These are phyloP conservation scores for Bullera alba DNA, from an alignment of 768 basidiomycete genomes.

Conservation along the genomic window DNA sequence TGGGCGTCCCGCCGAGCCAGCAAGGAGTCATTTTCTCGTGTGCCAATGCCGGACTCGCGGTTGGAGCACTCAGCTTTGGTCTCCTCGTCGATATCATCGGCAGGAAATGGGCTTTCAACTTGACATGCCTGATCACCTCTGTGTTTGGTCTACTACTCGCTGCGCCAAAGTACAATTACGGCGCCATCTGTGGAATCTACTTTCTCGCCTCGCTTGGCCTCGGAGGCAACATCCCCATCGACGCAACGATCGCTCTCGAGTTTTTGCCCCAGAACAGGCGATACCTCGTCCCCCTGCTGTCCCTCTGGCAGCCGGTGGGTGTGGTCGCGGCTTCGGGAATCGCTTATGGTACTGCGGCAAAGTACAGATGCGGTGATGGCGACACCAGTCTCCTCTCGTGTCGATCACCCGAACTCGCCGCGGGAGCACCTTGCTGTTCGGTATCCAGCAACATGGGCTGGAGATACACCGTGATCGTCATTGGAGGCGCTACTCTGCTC, in stretches of 20 bases:
- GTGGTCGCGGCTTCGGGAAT: conserved; percentile 53
- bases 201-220: conserved; percentile 39
- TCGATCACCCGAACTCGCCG: conserved; percentile 12
- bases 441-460: conserved; percentile 57
- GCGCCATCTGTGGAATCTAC: conserved; percentile 45
- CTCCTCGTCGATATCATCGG: conserved; percentile 44
- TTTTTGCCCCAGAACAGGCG: conserved; percentile 34
- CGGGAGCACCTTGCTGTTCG: conserved; percentile 49
- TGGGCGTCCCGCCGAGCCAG: conserved; percentile 17
- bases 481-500: conserved; percentile 50
- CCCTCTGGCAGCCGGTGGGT: conserved; percentile 50
- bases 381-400: conserved; percentile 24
- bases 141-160: conserved; percentile 44
- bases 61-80: conserved; percentile 44
- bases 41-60: conserved; percentile 42
- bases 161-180: conserved; percentile 46
- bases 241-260: conserved; percentile 45
- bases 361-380: conserved; percentile 51
- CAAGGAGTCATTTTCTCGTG: conserved; percentile 39
- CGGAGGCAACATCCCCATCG: conserved; percentile 48
- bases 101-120: conserved; percentile 46
- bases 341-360: conserved; percentile 56
- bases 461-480: conserved; percentile 54
- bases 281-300: conserved; percentile 54
- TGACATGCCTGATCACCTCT: conserved; percentile 44